phyloP scores from a whole-genome alignment of 2,329 filamentous ascomycete genomes.

The Colletotrichum sansevieriae region DNA sequence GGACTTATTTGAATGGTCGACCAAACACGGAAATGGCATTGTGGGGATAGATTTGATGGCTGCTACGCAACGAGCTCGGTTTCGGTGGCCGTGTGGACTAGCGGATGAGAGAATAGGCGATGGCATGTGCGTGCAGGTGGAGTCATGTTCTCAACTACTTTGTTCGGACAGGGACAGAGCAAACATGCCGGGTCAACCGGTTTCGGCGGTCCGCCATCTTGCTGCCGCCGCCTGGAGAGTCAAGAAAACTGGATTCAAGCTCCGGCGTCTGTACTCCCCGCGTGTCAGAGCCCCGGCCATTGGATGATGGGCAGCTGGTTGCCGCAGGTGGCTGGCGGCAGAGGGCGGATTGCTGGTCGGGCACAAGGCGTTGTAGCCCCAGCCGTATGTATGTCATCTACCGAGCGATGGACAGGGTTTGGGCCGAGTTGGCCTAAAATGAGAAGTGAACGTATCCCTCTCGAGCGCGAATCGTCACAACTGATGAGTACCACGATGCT shows the following conservation, averaged over 20 bases:
- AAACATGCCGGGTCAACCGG: slow-evolving; percentile 47
- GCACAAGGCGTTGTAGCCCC: slow-evolving; percentile 4
- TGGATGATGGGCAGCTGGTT: slow-evolving; percentile 18
- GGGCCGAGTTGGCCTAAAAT: background rate
- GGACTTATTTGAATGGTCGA: background rate
- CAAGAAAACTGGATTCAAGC: background rate
- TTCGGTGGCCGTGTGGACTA: slow-evolving; percentile 13
- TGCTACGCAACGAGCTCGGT: slow-evolving; percentile 10
- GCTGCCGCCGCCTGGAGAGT: slow-evolving; percentile 22
- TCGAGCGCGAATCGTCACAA: background rate
- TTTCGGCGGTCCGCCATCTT: slow-evolving; percentile 46
- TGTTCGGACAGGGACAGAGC: slow-evolving; percentile 56
- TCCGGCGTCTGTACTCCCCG: slow-evolving; percentile 2
- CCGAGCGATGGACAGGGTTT: slow-evolving; percentile 27
- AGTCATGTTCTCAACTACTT: slow-evolving; percentile 44
- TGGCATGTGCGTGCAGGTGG: slow-evolving; percentile 15
- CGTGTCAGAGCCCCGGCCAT: slow-evolving; percentile 21
- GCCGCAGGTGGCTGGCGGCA: slow-evolving; percentile 14
- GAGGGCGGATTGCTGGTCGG: slow-evolving; percentile 23
- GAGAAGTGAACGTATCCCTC: background rate
- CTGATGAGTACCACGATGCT: slow-evolving; percentile 18
- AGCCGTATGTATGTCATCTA: slow-evolving; percentile 40
- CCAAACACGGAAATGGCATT: slow-evolving; percentile 21
- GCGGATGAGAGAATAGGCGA: slow-evolving; percentile 25
- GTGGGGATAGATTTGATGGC: slow-evolving; percentile 21